Conservation (phyloP, 2,329 filamentous ascomycete species). For the Chaetomium sp. region DNA sequence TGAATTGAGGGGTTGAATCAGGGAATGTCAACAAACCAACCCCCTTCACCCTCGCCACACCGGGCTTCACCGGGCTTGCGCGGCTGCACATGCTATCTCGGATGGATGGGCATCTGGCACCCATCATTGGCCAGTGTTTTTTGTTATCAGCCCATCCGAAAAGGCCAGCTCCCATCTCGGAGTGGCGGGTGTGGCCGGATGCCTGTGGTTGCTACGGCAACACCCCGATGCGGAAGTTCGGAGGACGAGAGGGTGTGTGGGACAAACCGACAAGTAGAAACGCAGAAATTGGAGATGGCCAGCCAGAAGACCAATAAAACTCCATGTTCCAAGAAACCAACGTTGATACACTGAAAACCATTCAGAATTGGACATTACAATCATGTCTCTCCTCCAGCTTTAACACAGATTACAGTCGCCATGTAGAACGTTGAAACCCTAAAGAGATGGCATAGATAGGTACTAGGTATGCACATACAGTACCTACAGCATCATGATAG, state of each 20-base stretch:
- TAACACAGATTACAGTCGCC: too few relatives aligned
- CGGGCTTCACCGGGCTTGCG: not conserved
- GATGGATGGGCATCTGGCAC: not conserved
- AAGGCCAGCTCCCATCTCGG: not conserved
- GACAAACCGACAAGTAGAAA: not conserved
- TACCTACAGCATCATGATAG: not conserved
- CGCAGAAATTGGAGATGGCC: not conserved
- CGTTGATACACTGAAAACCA: too few relatives aligned
- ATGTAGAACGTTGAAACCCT: too few relatives aligned
- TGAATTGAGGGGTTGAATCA: constrained; percentile 15
- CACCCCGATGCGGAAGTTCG: not conserved
- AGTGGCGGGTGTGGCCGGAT: not conserved
- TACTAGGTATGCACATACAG: too few relatives aligned
- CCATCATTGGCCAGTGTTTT: constrained; percentile 11
- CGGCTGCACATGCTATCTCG: constrained; percentile 11
- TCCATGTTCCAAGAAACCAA: too few relatives aligned
- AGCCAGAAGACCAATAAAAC: not conserved
- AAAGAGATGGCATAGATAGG: too few relatives aligned
- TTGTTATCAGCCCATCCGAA: constrained; percentile 1
- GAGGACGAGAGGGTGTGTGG: not conserved
- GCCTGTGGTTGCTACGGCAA: constrained; percentile 2
- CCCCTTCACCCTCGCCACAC: not conserved
- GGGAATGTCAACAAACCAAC: constrained; percentile 26
- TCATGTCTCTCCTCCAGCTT: too few relatives aligned
- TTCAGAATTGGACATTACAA: too few relatives aligned